A percentile compares a stretch with the other conserved stretches of the same genome.
Conservation (phyloP, 75 land plant genomes). For the Pinus taeda region DNA sequence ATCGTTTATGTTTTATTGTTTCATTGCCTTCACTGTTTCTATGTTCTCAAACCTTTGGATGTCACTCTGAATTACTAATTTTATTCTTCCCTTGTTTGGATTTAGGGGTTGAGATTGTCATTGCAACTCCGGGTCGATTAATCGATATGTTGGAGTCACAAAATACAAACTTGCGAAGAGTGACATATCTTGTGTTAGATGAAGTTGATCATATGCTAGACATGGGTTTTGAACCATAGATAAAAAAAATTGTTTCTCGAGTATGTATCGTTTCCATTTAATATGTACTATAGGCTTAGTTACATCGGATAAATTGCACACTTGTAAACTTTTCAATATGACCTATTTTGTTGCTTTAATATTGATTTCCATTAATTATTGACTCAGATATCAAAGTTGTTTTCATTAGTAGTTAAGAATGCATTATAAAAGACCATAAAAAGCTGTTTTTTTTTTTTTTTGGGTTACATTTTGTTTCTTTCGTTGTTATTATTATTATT, state of each 20-base stretch:
- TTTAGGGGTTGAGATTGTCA: constrained; percentile 98
- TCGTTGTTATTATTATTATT: too few relatives aligned
- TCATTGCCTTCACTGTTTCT: background rate
- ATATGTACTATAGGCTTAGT: too few relatives aligned
- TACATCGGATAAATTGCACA: too few relatives aligned
- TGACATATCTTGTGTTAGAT: constrained; percentile 97
- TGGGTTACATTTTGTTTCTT: too few relatives aligned
- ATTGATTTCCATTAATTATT: background rate
- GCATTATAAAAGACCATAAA: too few relatives aligned
- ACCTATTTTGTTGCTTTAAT: background rate
- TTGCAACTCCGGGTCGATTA: constrained; percentile 97
- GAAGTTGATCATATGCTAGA: constrained; percentile 99
- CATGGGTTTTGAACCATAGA: constrained; percentile 99
- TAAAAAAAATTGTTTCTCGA: constrained; percentile 92
- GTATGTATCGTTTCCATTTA: constrained; percentile 20
- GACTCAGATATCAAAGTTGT: background rate
- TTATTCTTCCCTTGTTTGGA: background rate
- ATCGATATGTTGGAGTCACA: constrained; percentile 97
- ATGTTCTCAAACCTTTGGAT: background rate
- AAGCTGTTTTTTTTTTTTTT: background rate
- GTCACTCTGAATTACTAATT: background rate
- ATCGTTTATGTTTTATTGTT: constrained; percentile 6
- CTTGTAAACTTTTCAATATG: background rate
- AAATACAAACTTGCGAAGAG: constrained; percentile 91
- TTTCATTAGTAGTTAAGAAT: background rate